A percentile compares a stretch with the other conserved stretches of the same genome.
These are phyloP conservation scores for Aspergillus fumigatus DNA, from an alignment of 2,329 filamentous ascomycete species.

Conservation along the genomic window DNA sequence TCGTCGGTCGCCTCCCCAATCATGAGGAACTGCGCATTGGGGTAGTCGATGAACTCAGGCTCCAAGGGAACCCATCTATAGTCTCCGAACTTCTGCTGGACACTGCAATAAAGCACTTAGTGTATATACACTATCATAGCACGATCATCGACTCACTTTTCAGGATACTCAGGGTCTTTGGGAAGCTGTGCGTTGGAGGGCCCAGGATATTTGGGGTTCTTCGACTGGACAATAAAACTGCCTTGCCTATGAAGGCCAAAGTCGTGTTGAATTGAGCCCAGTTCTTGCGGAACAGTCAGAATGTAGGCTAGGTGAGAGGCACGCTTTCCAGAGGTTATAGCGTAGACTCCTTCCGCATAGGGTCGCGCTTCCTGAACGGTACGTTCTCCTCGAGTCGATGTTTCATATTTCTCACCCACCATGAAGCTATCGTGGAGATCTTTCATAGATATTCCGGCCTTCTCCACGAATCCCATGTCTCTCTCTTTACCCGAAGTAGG, in stretches of 20 bases:
- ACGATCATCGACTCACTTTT: constrained; percentile 51
- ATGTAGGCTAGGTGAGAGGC: constrained; percentile 77
- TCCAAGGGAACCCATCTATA: constrained; percentile 70
- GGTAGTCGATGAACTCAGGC: constrained; percentile 70
- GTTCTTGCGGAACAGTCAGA: constrained; percentile 65
- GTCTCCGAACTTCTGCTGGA: constrained; percentile 66
- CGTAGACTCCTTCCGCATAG: constrained; percentile 81
- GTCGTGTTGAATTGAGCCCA: constrained; percentile 69
- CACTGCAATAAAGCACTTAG: constrained; percentile 37
- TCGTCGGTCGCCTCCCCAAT: constrained; percentile 55
- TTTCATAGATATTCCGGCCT: constrained; percentile 60
- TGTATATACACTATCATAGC: too few relatives aligned
- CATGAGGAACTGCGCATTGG: constrained; percentile 71
- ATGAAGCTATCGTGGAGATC: constrained; percentile 72
- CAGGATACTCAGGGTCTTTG: constrained; percentile 63
- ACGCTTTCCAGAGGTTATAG: constrained; percentile 66
- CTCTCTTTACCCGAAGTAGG: constrained; percentile 64
- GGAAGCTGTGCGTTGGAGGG: constrained; percentile 62
- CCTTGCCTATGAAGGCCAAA: constrained; percentile 68
- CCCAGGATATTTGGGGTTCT: constrained; percentile 69
- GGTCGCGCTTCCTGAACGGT: constrained; percentile 66
- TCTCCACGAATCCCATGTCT: constrained; percentile 82
- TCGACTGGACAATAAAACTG: constrained; percentile 73
- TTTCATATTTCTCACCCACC: constrained; percentile 62
- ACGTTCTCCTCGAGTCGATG: constrained; percentile 67